Conservation (phyloP, 805 yeast species). For the Myxozyma sirexii region DNA sequence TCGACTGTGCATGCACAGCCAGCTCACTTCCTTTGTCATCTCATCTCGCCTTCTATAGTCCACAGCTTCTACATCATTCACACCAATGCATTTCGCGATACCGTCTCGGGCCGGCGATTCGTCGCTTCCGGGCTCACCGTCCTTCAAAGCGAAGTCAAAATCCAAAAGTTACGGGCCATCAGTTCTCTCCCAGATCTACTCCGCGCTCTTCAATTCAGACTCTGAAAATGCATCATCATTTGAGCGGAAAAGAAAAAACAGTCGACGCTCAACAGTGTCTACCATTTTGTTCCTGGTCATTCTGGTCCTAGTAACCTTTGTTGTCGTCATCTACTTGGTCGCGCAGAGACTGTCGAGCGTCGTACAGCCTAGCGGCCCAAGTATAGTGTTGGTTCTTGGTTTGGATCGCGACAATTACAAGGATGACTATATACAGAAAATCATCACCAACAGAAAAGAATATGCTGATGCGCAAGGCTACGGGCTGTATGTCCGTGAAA, state of each 20-base stretch:
- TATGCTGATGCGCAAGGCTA: constrained; percentile 80
- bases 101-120: constrained; percentile 26
- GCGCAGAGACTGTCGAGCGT: constrained; percentile 7
- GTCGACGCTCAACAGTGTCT: constrained; percentile 17
- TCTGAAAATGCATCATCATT: constrained; percentile 4
- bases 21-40: not conserved
- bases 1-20: too few species aligned
- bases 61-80: not conserved
- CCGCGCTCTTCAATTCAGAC: not conserved
- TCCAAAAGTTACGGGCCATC: constrained; percentile 18
- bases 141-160: constrained; percentile 22
- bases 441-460: constrained; percentile 84
- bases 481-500: constrained; percentile 83
- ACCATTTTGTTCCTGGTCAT: constrained; percentile 3
- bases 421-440: constrained; percentile 59
- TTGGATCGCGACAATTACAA: constrained; percentile 73
- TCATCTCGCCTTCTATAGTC: not conserved
- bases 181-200: constrained; percentile 5
- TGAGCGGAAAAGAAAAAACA: constrained; percentile 15
- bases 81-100: constrained; percentile 30
- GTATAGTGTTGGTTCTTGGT: constrained; percentile 70
- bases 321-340: constrained; percentile 5
- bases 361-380: constrained; percentile 34
- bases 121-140: constrained; percentile 22
- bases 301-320: constrained; percentile 2